phyloP scores from a whole-genome alignment of 2,329 filamentous ascomycete species.

The Ceratocystiopsis brevicomis region DNA sequence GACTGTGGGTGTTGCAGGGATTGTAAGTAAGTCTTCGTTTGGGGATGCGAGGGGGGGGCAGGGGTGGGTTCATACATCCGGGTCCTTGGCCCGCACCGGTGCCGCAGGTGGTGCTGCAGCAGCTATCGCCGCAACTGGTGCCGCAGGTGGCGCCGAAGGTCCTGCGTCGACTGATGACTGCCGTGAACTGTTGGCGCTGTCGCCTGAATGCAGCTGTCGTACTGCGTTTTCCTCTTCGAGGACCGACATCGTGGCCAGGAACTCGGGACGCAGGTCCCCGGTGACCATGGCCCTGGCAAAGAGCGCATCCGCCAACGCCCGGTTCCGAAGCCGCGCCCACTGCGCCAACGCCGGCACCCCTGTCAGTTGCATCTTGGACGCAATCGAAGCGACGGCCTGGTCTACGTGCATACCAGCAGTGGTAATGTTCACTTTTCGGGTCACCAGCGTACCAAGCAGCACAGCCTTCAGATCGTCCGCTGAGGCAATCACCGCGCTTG shows the following conservation, averaged over 20 bases:
- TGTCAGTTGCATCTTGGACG: too few relatives aligned
- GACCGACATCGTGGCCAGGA: not conserved
- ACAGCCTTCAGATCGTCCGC: too few relatives aligned
- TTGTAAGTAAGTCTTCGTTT: too few relatives aligned
- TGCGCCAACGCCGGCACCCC: too few relatives aligned
- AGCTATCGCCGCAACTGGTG: not conserved
- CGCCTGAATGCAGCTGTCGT: not conserved
- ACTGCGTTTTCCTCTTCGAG: not conserved
- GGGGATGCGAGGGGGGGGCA: not conserved
- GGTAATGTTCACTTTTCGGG: too few relatives aligned
- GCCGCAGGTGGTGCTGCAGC: not conserved
- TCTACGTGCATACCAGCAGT: too few relatives aligned
- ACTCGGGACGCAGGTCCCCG: not conserved
- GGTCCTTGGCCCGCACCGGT: not conserved
- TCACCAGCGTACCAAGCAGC: too few relatives aligned
- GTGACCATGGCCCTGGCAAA: not conserved
- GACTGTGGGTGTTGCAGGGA: too few relatives aligned
- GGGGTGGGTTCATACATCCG: conserved; percentile 4
- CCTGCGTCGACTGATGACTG: too few relatives aligned
- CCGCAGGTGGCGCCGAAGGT: not conserved
- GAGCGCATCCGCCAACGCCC: not conserved
- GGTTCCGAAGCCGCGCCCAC: not conserved
- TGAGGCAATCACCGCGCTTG: too few relatives aligned
- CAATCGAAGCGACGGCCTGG: too few relatives aligned
- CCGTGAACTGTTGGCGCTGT: not conserved